These are phyloP conservation scores for Fusarium bactridioides DNA, from an alignment of 2,329 filamentous ascomycete genomes.

Conservation along the genomic window DNA sequence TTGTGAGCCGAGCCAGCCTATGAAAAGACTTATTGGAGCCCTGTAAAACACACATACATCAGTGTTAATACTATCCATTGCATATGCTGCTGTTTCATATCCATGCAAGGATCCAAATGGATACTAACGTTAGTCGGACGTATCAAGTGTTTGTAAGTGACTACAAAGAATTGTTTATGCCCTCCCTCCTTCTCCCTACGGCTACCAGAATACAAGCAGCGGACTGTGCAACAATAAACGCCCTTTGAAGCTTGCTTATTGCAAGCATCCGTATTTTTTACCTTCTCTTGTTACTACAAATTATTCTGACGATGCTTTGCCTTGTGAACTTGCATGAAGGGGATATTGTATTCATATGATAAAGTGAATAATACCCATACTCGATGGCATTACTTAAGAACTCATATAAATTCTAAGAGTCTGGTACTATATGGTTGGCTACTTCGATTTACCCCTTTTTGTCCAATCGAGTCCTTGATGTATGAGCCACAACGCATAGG, in stretches of 20 bases:
- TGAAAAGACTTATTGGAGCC: neutral
- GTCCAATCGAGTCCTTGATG: neutral
- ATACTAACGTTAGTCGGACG: neutral
- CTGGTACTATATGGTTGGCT: no score
- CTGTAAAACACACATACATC: neutral
- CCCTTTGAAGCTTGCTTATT: neutral
- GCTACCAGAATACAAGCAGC: neutral
- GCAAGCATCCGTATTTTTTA: neutral
- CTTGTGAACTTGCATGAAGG: no score
- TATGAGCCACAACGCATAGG: neutral
- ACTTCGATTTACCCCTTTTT: neutral
- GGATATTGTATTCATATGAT: neutral
- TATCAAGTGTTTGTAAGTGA: neutral
- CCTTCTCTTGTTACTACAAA: neutral
- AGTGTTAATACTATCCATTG: neutral
- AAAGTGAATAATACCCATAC: neutral
- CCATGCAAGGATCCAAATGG: neutral
- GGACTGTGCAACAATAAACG: neutral
- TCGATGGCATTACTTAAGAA: neutral
- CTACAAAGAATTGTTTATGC: neutral
- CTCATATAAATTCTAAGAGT: no score
- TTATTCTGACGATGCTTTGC: neutral
- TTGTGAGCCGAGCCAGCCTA: neutral
- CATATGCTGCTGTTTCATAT: neutral
- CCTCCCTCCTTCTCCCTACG: neutral